Evolutionary conservation across 2,329 filamentous ascomycete species (phyloP).

Genomic region (Colletotrichum echinochloae): DNA sequence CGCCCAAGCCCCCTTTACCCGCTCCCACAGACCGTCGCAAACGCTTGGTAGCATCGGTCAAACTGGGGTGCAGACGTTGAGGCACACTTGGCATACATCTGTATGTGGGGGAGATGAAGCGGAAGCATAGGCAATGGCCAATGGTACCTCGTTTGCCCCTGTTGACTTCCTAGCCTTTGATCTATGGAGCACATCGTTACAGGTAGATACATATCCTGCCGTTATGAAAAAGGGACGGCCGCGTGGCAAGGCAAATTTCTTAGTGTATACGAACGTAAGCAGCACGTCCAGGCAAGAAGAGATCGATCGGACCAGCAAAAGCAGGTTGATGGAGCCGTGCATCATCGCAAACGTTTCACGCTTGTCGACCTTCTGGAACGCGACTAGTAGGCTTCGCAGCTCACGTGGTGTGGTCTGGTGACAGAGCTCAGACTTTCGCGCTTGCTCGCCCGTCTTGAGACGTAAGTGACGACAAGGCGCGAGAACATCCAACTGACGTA

Average conservation of each 20-base stretch:
- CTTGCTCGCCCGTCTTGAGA: neutral
- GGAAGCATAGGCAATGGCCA: neutral
- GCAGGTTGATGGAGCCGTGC: neutral
- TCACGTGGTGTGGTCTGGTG: neutral
- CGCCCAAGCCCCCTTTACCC: too few relatives aligned
- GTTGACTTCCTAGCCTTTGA: neutral
- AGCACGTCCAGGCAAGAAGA: neutral
- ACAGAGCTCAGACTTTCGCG: neutral
- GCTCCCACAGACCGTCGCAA: neutral
- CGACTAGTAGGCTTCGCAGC: neutral
- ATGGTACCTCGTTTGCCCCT: neutral
- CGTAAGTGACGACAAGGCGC: neutral
- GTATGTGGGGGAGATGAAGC: neutral
- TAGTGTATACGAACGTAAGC: neutral
- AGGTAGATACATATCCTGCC: neutral
- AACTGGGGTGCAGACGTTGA: neutral
- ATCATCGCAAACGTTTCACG: constrained; percentile 33
- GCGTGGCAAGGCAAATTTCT: neutral
- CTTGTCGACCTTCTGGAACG: constrained; percentile 30
- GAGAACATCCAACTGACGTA: neutral
- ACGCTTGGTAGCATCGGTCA: constrained; percentile 17
- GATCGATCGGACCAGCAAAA: neutral
- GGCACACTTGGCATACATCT: neutral
- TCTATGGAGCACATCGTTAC: neutral
- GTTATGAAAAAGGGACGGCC: too few relatives aligned